Percentiles rank a stretch among this genome's conserved stretches.
phyloP scores from a whole-genome alignment of 257 asterid genomes.

The Penstemon davidsonii region DNA sequence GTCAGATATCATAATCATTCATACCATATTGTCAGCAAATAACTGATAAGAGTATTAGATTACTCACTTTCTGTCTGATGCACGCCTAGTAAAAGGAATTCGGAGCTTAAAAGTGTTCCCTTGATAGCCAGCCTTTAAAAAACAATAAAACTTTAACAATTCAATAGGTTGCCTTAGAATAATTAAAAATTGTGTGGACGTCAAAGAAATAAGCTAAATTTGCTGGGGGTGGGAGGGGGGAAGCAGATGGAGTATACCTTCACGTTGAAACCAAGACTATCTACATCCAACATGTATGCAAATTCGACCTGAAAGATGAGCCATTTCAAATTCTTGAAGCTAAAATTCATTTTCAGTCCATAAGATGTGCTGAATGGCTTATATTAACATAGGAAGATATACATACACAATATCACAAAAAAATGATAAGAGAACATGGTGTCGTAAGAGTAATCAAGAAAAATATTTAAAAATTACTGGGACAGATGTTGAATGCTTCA shows the following conservation, averaged over 20 bases:
- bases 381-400: not conserved
- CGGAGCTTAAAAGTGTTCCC: constrained; percentile 84
- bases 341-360: not conserved
- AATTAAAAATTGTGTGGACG: not conserved
- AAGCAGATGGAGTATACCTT: constrained; percentile 49
- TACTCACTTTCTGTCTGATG: constrained; percentile 85
- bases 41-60: constrained; percentile 1
- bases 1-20: not conserved
- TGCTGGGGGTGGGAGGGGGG: constrained; percentile 5
- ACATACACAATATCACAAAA: not conserved
- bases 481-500: constrained; percentile 72
- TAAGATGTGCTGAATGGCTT: not conserved
- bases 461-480: constrained; percentile 52
- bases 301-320: constrained; percentile 65
- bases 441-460: constrained; percentile 1
- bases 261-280: constrained; percentile 89
- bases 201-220: not conserved
- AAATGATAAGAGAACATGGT: not conserved
- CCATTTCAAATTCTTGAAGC: not conserved
- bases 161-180: not conserved
- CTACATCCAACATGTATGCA: constrained; percentile 80
- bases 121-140: constrained; percentile 66
- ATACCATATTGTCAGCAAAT: constrained; percentile 13
- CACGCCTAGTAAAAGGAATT: constrained; percentile 82
- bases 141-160: constrained; percentile 8